phyloP scores from a whole-genome alignment of 202 grass and related monocot species.

The Schoenoplectus triqueter region DNA sequence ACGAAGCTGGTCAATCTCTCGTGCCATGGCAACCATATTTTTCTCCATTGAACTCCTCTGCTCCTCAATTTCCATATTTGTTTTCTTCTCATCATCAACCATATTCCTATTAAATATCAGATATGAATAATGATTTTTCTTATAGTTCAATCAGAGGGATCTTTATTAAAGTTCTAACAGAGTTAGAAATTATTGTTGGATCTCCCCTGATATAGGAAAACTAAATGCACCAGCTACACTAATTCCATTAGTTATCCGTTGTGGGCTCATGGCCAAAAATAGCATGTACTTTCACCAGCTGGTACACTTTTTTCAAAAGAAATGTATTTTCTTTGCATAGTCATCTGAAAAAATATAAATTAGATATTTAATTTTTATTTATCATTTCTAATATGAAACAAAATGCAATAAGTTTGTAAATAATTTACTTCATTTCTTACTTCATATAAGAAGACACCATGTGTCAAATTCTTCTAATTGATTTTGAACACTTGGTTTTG shows the following conservation, averaged over 20 bases:
- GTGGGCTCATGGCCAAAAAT: background rate
- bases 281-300: background rate
- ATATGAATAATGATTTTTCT: conserved; percentile 28
- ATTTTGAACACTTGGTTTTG: too few species aligned
- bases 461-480: background rate
- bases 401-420: too few species aligned
- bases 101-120: conserved; percentile 56
- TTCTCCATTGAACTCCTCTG: conserved; percentile 89
- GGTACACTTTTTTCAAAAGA: background rate
- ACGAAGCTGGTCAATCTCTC: conserved; percentile 71
- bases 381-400: too few species aligned
- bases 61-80: conserved; percentile 85
- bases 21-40: conserved; percentile 79
- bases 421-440: too few species aligned
- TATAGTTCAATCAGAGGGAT: conserved; percentile 3
- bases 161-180: background rate
- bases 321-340: background rate
- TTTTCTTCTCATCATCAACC: conserved; percentile 68
- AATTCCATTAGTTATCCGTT: background rate
- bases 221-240: background rate
- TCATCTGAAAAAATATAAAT: background rate
- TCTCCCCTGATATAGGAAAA: background rate
- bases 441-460: background rate
- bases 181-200: background rate
- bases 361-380: too few species aligned